These are phyloP conservation scores for Vanderwaltozyma polyspora DNA, from an alignment of 805 yeast genomes.

Conservation along the genomic window DNA sequence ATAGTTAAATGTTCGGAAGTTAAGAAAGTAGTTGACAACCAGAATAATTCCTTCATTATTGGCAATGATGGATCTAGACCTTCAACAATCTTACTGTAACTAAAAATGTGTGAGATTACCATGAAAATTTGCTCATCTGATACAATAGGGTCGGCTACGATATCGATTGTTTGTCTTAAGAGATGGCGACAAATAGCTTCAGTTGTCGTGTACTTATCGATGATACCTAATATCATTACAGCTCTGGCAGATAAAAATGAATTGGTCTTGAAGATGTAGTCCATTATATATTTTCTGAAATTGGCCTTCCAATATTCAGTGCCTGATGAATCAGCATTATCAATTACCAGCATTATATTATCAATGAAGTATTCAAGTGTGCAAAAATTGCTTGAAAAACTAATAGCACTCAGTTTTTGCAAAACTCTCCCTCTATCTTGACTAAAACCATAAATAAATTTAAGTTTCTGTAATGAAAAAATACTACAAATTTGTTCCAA, in stretches of 20 bases:
- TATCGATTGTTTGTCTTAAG: constrained; percentile 19
- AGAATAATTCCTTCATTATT: constrained; percentile 23
- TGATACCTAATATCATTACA: constrained; percentile 51
- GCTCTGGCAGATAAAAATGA: constrained; percentile 58
- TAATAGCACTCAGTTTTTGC: constrained; percentile 23
- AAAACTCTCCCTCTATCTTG: constrained; percentile 34
- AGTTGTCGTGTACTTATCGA: constrained; percentile 49
- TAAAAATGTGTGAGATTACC: constrained; percentile 26
- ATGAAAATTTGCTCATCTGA: constrained; percentile 21
- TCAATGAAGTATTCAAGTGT: constrained; percentile 49
- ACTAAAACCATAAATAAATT: constrained; percentile 54
- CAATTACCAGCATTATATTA: constrained; percentile 39
- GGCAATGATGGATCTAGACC: constrained; percentile 26
- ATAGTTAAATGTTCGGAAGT: constrained; percentile 24
- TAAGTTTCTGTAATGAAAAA: constrained; percentile 47
- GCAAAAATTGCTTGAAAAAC: constrained; percentile 27
- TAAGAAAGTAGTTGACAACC: constrained; percentile 26
- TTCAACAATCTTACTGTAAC: constrained; percentile 28
- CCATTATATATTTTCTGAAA: constrained; percentile 52
- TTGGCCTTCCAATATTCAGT: constrained; percentile 45
- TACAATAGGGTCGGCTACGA: constrained; percentile 25
- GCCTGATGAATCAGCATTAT: constrained; percentile 33
- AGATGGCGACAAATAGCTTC: constrained; percentile 34
- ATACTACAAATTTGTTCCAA: constrained; percentile 35
- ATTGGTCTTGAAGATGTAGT: constrained; percentile 41